Conservation (phyloP, 306 rosid genomes). For the Glycine soja region DNA sequence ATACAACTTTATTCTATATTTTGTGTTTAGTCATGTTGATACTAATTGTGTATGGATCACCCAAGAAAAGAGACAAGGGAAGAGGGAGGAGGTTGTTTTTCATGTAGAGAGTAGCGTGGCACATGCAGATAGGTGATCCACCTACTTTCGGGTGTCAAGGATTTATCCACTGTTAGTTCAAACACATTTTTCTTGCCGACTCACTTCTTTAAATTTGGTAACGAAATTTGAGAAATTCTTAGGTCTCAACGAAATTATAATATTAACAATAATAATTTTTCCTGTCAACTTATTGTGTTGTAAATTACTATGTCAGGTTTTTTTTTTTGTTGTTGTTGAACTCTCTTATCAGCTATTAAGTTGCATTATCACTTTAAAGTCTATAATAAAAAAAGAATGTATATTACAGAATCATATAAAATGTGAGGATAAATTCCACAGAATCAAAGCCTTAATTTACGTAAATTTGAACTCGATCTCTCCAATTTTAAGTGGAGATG, state of each 20-base stretch:
- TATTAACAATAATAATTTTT: not conserved
- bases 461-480: not conserved
- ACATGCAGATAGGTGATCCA: conserved; percentile 44
- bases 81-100: not conserved
- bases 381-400: too few species aligned
- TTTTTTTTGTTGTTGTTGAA: not conserved
- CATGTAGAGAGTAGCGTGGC: conserved; percentile 14
- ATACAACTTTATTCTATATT: not conserved
- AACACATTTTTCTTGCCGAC: conserved; percentile 48
- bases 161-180: conserved; percentile 55
- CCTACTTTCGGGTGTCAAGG: conserved; percentile 35
- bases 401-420: not conserved
- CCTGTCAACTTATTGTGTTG: not conserved
- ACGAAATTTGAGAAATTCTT: not conserved
- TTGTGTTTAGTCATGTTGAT: not conserved
- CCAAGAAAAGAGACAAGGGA: not conserved
- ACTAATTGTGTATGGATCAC: not conserved
- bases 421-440: not conserved
- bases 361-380: too few species aligned
- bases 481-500: not conserved
- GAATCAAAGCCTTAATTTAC: too few species aligned
- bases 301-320: not conserved
- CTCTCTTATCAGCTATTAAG: too few species aligned
- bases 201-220: not conserved
- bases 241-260: not conserved